Conservation (phyloP, 441 rosid genomes). For the Melastoma candidum region DNA sequence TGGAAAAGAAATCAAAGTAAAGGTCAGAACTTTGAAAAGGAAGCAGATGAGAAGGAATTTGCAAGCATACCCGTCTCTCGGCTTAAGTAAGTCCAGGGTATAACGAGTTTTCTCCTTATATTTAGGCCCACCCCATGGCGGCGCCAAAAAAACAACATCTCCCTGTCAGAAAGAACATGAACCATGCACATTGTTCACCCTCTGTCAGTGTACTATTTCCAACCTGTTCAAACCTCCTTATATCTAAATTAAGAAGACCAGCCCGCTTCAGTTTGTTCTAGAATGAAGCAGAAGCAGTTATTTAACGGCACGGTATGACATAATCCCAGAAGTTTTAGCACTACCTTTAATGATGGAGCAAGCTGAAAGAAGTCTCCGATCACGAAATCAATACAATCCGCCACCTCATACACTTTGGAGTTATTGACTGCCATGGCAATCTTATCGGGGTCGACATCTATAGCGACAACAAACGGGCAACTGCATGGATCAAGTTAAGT, state of each 20-base stretch:
- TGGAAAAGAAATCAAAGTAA: too few relatives aligned
- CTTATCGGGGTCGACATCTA: conserved; percentile 39
- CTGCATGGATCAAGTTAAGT: conserved; percentile 11
- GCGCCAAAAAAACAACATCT: conserved; percentile 31
- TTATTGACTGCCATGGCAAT: conserved; percentile 28
- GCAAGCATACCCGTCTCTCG: conserved; percentile 31
- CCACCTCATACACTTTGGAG: conserved; percentile 40
- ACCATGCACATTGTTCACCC: background rate
- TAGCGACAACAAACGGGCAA: conserved; percentile 34
- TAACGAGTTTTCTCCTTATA: conserved; percentile 25
- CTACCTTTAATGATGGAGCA: conserved; percentile 38
- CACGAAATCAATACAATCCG: conserved; percentile 27
- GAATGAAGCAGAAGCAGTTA: background rate
- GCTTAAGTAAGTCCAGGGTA: conserved; percentile 31
- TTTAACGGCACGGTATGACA: background rate
- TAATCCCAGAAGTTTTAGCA: background rate
- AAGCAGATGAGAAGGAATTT: background rate
- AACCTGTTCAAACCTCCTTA: background rate
- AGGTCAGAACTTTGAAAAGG: background rate
- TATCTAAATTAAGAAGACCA: too few relatives aligned
- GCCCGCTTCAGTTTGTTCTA: too few relatives aligned
- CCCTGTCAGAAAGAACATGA: conserved; percentile 16
- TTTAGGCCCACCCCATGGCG: conserved; percentile 48
- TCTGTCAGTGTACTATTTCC: background rate
- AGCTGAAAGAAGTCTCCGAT: conserved; percentile 36